Conservation (phyloP, 805 yeast species). For the Candida sonorensis region DNA sequence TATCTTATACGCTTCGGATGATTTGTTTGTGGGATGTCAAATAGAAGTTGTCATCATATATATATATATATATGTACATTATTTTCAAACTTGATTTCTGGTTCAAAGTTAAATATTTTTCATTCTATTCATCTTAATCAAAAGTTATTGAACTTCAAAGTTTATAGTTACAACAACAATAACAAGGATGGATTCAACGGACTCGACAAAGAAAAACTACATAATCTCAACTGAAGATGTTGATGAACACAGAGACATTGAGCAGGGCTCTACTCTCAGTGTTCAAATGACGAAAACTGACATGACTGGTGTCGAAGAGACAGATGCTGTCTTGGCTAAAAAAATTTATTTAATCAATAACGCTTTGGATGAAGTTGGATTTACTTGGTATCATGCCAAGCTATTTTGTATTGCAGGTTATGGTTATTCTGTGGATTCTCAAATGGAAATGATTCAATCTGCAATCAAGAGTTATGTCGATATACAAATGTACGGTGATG, state of each 20-base stretch:
- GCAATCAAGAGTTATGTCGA: constrained; percentile 40
- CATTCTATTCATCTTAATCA: too few relatives aligned
- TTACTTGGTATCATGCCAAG: constrained; percentile 48
- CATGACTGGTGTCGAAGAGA: constrained; percentile 16
- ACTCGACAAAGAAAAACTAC: too few relatives aligned
- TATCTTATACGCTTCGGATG: too few relatives aligned
- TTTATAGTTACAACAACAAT: too few relatives aligned
- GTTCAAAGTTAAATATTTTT: too few relatives aligned
- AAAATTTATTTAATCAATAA: constrained; percentile 42
- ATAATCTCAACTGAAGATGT: too few relatives aligned
- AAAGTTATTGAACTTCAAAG: too few relatives aligned
- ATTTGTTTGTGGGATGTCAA: too few relatives aligned
- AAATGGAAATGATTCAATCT: constrained; percentile 40
- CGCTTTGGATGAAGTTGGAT: constrained; percentile 56
- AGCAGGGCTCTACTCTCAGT: constrained; percentile 10
- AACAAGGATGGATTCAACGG: too few relatives aligned
- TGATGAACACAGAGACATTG: constrained; percentile 6
- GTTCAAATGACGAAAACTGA: constrained; percentile 11
- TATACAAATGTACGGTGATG: constrained; percentile 37
- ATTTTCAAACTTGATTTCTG: too few relatives aligned
- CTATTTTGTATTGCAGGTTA: constrained; percentile 46
- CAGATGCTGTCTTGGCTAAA: constrained; percentile 30
- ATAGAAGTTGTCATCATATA: too few relatives aligned
- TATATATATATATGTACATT: too few relatives aligned
- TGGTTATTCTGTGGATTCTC: constrained; percentile 52